These are phyloP conservation scores for Zygoascus bituminiphila DNA, from an alignment of 805 yeast species.

Conservation along the genomic window DNA sequence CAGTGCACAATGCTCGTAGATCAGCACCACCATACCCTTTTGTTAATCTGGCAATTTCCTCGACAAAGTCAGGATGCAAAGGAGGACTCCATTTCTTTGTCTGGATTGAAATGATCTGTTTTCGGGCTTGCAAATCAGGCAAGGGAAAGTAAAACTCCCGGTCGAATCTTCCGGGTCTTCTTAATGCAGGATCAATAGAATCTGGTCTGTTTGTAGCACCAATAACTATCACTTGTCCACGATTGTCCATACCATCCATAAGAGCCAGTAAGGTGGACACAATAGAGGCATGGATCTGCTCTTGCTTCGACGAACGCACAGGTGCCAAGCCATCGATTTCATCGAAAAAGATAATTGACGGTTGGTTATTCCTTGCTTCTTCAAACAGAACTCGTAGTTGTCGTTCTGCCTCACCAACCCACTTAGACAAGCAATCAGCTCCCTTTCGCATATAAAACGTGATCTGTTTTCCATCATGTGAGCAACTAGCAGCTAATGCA, in stretches of 20 bases:
- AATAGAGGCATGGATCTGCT: conserved; percentile 95
- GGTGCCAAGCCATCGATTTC: conserved; percentile 99
- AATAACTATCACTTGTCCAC: conserved; percentile 96
- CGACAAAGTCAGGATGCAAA: conserved; percentile 46
- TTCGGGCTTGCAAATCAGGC: conserved; percentile 75
- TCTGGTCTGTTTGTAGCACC: conserved; percentile 99
- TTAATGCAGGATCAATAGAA: conserved; percentile 93
- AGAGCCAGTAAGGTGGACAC: conserved; percentile 90
- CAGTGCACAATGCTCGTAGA: conserved; percentile 86
- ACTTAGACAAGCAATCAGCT: conserved; percentile 91
- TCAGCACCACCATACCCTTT: conserved; percentile 99
- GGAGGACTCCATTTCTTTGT: conserved; percentile 86
- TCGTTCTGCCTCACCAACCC: conserved; percentile 99
- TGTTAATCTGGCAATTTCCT: conserved; percentile 66
- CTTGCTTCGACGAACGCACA: conserved; percentile 93
- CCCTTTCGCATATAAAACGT: conserved; percentile 98
- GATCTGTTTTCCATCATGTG: conserved; percentile 74
- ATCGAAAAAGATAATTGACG: conserved; percentile 91
- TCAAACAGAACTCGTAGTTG: conserved; percentile 85
- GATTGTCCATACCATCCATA: conserved; percentile 99
- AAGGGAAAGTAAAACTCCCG: conserved; percentile 93
- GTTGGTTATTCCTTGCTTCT: conserved; percentile 94
- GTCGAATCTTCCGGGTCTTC: conserved; percentile 96
- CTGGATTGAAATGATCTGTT: conserved; percentile 72
- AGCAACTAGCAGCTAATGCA: conserved; percentile 92